A percentile compares a stretch with the other conserved stretches of the same genome.
Conservation (phyloP, 2,329 filamentous ascomycete species). For the Nemania diffusa region DNA sequence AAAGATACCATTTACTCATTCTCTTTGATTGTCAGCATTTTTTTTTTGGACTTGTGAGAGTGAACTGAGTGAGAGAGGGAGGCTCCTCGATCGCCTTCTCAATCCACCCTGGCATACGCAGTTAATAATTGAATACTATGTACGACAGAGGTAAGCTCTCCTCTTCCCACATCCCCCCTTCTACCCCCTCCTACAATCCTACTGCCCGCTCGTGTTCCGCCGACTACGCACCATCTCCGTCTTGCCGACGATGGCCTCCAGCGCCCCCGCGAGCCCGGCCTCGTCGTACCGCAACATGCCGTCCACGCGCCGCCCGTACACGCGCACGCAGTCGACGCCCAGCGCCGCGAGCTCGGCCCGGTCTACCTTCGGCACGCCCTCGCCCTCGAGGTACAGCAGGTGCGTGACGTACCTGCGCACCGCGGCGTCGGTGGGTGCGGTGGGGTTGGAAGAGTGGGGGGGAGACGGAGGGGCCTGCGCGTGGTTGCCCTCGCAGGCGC, state of each 20-base stretch:
- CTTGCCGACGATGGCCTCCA: conserved; percentile 80
- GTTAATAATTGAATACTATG: too few relatives aligned
- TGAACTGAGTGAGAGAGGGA: too few relatives aligned
- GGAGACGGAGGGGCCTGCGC: background rate
- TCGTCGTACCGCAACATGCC: conserved; percentile 77
- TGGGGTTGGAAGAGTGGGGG: background rate
- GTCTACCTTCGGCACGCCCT: conserved; percentile 76
- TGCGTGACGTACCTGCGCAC: conserved; percentile 82
- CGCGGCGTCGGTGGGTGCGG: background rate
- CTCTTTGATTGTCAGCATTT: background rate
- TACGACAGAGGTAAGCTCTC: too few relatives aligned
- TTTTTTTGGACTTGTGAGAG: too few relatives aligned
- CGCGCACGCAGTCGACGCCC: conserved; percentile 79
- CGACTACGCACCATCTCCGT: conserved; percentile 55
- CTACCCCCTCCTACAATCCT: background rate
- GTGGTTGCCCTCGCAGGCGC: conserved; percentile 76
- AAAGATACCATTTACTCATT: conserved; percentile 36
- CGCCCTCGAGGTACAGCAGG: conserved; percentile 80
- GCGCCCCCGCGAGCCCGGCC: conserved; percentile 75
- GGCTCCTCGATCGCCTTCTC: background rate
- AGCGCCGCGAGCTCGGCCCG: conserved; percentile 68
- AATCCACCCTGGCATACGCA: too few relatives aligned
- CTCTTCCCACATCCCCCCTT: too few relatives aligned
- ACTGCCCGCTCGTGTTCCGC: conserved; percentile 55
- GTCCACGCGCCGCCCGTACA: conserved; percentile 75